These are phyloP conservation scores for Neophaeococcomyces mojaviensis DNA, from an alignment of 2,329 filamentous ascomycete genomes.

Conservation along the genomic window DNA sequence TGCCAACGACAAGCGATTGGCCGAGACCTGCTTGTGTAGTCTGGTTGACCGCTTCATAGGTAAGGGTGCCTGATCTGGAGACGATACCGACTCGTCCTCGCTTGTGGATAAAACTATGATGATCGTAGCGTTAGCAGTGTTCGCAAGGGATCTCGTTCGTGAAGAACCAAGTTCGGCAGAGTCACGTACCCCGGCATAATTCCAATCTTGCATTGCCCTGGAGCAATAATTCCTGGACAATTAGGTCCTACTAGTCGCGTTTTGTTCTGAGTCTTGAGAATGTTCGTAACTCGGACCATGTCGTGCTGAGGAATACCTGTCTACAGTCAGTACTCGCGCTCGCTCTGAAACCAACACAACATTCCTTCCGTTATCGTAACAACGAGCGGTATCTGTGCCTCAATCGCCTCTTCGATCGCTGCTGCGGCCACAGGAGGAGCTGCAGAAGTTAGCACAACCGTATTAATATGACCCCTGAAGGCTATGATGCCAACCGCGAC, in stretches of 20 bases:
- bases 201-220: constrained; percentile 98
- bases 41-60: constrained; percentile 99
- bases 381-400: constrained; percentile 85
- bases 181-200: constrained; percentile 99
- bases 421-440: constrained; percentile 76
- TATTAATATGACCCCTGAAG: constrained; percentile 41
- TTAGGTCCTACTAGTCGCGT: constrained; percentile 94
- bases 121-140: too few relatives aligned
- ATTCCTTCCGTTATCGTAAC: constrained; percentile 99
- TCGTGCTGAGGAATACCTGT: constrained; percentile 46
- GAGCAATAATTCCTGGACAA: constrained; percentile 90
- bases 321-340: constrained; percentile 66
- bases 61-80: constrained; percentile 93
- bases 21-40: constrained; percentile 94
- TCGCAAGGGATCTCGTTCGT: too few relatives aligned
- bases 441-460: too few relatives aligned
- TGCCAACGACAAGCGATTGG: constrained; percentile 95
- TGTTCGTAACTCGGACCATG: constrained; percentile 95
- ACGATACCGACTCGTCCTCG: constrained; percentile 97
- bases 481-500: constrained; percentile 62
- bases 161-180: too few relatives aligned
- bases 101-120: too few relatives aligned
- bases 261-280: constrained; percentile 96
- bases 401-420: constrained; percentile 93
- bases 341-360: constrained; percentile 15